Conservation (phyloP, 768 basidiomycete species). For the Naganishia kalamii region DNA sequence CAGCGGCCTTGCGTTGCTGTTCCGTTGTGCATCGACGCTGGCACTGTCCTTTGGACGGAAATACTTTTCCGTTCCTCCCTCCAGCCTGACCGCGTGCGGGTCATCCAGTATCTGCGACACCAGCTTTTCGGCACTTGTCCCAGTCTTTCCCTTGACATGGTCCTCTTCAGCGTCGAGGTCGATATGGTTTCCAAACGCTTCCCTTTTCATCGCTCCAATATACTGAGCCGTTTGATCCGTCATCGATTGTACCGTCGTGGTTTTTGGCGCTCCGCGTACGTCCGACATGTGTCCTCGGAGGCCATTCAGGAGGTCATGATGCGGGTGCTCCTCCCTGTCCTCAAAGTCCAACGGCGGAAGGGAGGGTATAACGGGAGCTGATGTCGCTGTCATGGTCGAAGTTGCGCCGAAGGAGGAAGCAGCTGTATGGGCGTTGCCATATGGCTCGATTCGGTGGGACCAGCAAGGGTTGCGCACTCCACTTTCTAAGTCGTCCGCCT, state of each 20-base stretch:
- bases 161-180: background rate
- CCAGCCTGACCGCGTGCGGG: background rate
- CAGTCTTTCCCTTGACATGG: background rate
- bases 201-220: background rate
- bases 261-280: background rate
- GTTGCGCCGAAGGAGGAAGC: background rate
- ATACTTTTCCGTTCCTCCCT: background rate
- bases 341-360: background rate
- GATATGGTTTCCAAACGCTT: background rate
- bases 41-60: background rate
- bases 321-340: background rate
- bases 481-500: background rate
- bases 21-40: background rate
- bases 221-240: slow-evolving; percentile 10
- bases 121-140: background rate
- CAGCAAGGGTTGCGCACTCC: background rate
- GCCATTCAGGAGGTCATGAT: background rate
- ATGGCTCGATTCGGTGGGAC: background rate
- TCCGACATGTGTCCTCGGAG: background rate
- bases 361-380: background rate
- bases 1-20: background rate
- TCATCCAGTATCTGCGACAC: slow-evolving; percentile 5
- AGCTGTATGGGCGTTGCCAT: background rate
- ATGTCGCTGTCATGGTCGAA: background rate
- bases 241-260: background rate